Conservation (phyloP, 1,284 basidiomycete genomes). For the Puccinia sorghi region DNA sequence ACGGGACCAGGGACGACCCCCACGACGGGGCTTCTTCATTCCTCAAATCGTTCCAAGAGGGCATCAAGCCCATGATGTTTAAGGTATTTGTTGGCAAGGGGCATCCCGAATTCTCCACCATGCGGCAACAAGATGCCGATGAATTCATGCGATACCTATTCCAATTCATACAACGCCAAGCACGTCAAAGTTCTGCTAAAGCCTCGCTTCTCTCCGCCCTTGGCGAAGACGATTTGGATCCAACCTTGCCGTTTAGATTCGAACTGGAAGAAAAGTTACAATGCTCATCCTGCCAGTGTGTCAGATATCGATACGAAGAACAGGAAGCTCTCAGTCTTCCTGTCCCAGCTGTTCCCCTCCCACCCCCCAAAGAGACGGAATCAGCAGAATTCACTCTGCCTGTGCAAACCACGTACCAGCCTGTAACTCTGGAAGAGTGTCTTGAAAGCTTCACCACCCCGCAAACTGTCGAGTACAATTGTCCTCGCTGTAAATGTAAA, state of each 20-base stretch:
- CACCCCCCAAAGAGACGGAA: constrained; percentile 36
- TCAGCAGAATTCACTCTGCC: constrained; percentile 63
- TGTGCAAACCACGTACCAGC: constrained; percentile 68
- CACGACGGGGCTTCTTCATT: constrained; percentile 52
- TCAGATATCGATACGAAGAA: constrained; percentile 80
- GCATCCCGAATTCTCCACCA: constrained; percentile 91
- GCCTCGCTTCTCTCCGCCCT: constrained; percentile 57
- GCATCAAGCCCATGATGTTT: constrained; percentile 79
- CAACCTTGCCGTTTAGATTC: constrained; percentile 77
- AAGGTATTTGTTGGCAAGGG: constrained; percentile 88
- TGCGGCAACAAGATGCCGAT: constrained; percentile 95
- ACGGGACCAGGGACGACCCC: constrained; percentile 55
- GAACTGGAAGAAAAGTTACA: constrained; percentile 81
- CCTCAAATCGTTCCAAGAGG: constrained; percentile 71
- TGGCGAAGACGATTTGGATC: constrained; percentile 61
- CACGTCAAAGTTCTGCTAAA: constrained; percentile 61
- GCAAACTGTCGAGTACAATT: constrained; percentile 71
- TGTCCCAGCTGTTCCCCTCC: constrained; percentile 68
- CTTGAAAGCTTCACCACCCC: constrained; percentile 68
- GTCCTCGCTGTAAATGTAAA: constrained; percentile 63
- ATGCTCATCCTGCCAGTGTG: constrained; percentile 77
- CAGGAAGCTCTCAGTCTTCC: constrained; percentile 77
- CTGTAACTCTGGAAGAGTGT: constrained; percentile 70
- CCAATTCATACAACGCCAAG: constrained; percentile 66
- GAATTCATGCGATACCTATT: constrained; percentile 88